A percentile compares a stretch with the other conserved stretches of the same genome.
Evolutionary conservation across 2,329 filamentous ascomycete species (phyloP).

Genomic region (Ampelomyces quisqualis): DNA sequence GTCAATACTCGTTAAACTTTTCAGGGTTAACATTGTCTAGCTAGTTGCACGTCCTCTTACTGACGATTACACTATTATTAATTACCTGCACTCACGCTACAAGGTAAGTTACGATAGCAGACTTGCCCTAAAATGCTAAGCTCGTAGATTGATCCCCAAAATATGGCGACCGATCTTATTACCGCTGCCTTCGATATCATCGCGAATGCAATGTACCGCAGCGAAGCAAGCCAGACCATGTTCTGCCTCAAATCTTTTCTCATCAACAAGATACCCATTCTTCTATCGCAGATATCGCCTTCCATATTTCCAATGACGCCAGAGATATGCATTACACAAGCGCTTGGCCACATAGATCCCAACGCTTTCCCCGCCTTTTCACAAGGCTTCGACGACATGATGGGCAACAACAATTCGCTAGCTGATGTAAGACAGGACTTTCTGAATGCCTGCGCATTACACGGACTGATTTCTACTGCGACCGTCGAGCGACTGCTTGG

Average conservation of each 20-base stretch:
- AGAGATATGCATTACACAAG: conserved; percentile 66
- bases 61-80: conserved; percentile 76
- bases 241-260: conserved; percentile 83
- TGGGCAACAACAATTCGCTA: conserved; percentile 57
- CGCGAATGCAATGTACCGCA: conserved; percentile 79
- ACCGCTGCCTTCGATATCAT: conserved; percentile 87
- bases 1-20: conserved; percentile 24
- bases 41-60: conserved; percentile 79
- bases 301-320: conserved; percentile 61
- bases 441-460: conserved; percentile 84
- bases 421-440: conserved; percentile 77
- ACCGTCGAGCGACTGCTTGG: conserved; percentile 79
- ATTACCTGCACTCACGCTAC: conserved; percentile 81
- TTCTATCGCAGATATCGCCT: conserved; percentile 59
- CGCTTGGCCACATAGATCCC: conserved; percentile 63
- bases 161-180: conserved; percentile 77
- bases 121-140: conserved; percentile 30
- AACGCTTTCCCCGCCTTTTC: conserved; percentile 65
- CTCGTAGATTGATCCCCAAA: conserved; percentile 69
- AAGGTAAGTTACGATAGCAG: conserved; percentile 54
- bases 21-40: conserved; percentile 52
- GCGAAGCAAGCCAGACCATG: conserved; percentile 59
- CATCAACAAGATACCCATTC: conserved; percentile 68
- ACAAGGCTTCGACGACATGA: conserved; percentile 61
- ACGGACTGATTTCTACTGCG: conserved; percentile 76